phyloP scores from a whole-genome alignment of 2,329 filamentous ascomycete species.

The Phialophora macrospora region DNA sequence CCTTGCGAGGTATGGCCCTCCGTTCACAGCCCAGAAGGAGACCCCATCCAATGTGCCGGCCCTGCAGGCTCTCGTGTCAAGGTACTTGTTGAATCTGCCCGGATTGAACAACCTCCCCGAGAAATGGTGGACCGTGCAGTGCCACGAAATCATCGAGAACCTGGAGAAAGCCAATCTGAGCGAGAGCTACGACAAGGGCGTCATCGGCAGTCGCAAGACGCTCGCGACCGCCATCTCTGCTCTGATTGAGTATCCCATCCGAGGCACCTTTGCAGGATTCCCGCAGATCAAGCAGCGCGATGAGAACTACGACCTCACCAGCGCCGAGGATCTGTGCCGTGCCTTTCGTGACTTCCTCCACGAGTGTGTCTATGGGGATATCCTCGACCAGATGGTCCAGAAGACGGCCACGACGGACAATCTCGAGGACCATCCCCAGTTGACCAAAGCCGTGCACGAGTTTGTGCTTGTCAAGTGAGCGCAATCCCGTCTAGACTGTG shows the following conservation, averaged over 20 bases:
- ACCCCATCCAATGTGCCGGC: slow-evolving; percentile 64
- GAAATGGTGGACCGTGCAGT: slow-evolving; percentile 68
- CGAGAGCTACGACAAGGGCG: slow-evolving; percentile 81
- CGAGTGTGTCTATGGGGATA: slow-evolving; percentile 68
- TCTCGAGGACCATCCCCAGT: slow-evolving; percentile 66
- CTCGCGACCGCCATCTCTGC: slow-evolving; percentile 73
- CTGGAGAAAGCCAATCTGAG: slow-evolving; percentile 72
- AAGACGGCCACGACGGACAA: slow-evolving; percentile 65
- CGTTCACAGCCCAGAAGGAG: slow-evolving; percentile 56
- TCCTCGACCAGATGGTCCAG: slow-evolving; percentile 69
- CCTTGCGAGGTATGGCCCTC: slow-evolving; percentile 71
- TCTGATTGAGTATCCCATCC: slow-evolving; percentile 70
- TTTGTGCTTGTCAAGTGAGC: slow-evolving; percentile 72
- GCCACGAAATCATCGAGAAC: slow-evolving; percentile 64
- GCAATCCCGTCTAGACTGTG: slow-evolving; percentile 23
- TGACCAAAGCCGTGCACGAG: slow-evolving; percentile 68
- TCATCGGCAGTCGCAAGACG: slow-evolving; percentile 74
- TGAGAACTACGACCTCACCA: slow-evolving; percentile 61
- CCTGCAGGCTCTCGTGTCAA: slow-evolving; percentile 69
- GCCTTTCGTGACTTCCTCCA: slow-evolving; percentile 72
- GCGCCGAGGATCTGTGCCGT: slow-evolving; percentile 63
- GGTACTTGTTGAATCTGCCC: slow-evolving; percentile 68
- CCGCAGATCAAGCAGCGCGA: slow-evolving; percentile 43
- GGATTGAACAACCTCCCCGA: slow-evolving; percentile 66
- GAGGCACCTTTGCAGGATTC: slow-evolving; percentile 69